phyloP scores from a whole-genome alignment of 202 grass and related monocot species.

The Zoysia matrella region DNA sequence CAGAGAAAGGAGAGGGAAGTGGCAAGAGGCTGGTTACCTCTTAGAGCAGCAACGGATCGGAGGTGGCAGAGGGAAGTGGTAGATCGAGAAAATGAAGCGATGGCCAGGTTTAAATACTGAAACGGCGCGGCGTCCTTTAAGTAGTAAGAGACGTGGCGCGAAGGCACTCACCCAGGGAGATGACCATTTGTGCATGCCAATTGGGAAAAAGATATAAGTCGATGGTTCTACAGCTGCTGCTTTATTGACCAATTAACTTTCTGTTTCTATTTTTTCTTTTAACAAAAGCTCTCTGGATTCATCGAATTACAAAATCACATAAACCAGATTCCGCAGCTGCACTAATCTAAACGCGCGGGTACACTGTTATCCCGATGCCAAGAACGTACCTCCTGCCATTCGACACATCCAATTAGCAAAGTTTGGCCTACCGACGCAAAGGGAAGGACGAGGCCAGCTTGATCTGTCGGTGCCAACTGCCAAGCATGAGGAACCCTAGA shows the following conservation, averaged over 20 bases:
- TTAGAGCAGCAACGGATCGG: conserved; percentile 15
- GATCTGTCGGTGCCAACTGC: background rate
- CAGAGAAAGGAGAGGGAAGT: background rate
- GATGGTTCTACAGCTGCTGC: conserved; percentile 3
- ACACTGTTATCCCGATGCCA: background rate
- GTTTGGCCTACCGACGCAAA: conserved; percentile 16
- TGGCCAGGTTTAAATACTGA: conserved; percentile 54
- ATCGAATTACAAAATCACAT: background rate
- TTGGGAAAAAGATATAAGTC: background rate
- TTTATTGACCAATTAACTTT: conserved; percentile 1
- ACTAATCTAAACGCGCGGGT: background rate
- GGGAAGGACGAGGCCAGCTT: background rate
- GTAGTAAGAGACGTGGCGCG: conserved; percentile 66
- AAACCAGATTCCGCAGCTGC: background rate
- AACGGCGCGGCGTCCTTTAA: conserved; percentile 38
- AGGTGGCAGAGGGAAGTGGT: conserved; percentile 17
- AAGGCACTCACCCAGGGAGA: conserved; percentile 41
- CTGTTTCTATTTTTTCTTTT: background rate
- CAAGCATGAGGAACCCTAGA: conserved; percentile 4
- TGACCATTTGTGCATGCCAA: background rate
- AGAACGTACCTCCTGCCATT: background rate
- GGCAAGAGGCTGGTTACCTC: conserved; percentile 41
- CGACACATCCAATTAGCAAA: background rate
- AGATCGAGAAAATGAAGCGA: conserved; percentile 36
- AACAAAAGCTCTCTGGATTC: background rate